Conservation (phyloP, 306 rosid genomes). For the Quercus robur region DNA sequence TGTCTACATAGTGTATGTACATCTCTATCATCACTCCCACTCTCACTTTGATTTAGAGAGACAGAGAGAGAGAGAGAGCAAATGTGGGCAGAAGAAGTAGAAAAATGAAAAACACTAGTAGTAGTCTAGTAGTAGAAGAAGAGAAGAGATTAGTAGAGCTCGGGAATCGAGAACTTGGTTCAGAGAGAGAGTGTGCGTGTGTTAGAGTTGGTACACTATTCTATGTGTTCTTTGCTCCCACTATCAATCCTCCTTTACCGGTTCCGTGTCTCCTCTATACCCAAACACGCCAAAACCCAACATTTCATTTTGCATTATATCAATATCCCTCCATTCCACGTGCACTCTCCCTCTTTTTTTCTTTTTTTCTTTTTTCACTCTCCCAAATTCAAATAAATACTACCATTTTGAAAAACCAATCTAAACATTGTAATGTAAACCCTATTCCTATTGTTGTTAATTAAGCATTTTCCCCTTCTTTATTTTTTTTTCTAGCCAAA, state of each 20-base stretch:
- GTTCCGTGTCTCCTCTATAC: constrained; percentile 58
- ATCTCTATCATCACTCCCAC: constrained; percentile 7
- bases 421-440: not conserved
- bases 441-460: too few relatives aligned
- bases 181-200: constrained; percentile 4
- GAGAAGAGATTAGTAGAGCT: not conserved
- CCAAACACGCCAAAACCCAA: constrained; percentile 47
- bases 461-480: too few relatives aligned
- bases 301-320: not conserved
- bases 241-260: constrained; percentile 67
- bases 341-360: not conserved
- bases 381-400: not conserved
- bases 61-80: constrained; percentile 17
- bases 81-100: constrained; percentile 19
- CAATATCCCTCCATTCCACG: constrained; percentile 22
- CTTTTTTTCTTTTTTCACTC: not conserved
- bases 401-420: not conserved
- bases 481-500: too few relatives aligned
- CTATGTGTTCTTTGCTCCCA: constrained; percentile 49
- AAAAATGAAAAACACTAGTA: too few relatives aligned
- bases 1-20: constrained; percentile 19
- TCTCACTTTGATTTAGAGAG: constrained; percentile 22
- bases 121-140: too few relatives aligned
- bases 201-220: constrained; percentile 39
- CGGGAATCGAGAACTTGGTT: constrained; percentile 27